Evolutionary conservation across 176 grass and related monocot genomes (phyloP).

Genomic region (Otatea glauca): DNA sequence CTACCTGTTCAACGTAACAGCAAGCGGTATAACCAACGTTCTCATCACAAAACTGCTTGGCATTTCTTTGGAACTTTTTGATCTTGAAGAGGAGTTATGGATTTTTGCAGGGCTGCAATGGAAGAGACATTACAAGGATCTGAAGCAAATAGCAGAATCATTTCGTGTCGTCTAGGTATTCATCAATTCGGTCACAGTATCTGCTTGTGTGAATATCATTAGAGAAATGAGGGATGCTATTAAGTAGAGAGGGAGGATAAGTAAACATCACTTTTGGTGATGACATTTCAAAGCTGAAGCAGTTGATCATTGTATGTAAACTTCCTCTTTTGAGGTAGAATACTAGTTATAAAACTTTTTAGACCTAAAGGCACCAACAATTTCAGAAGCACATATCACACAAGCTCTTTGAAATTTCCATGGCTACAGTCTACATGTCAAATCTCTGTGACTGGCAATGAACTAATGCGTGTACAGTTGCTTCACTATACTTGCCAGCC

Average conservation of each 20-base stretch:
- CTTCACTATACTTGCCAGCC: neutral
- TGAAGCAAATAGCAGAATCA: slow-evolving; percentile 86
- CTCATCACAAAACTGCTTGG: neutral
- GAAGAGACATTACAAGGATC: slow-evolving; percentile 92
- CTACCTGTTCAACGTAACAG: slow-evolving; percentile 91
- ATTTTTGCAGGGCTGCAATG: slow-evolving; percentile 77
- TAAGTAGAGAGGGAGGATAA: slow-evolving; percentile 20
- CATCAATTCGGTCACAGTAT: neutral
- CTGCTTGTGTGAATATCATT: slow-evolving; percentile 9
- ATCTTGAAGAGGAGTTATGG: neutral
- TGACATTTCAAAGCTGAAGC: slow-evolving; percentile 8
- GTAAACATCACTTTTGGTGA: slow-evolving; percentile 24
- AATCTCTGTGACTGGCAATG: neutral
- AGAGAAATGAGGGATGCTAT: slow-evolving; percentile 36
- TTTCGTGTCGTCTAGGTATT: slow-evolving; percentile 71
- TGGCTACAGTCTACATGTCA: slow-evolving; percentile 29
- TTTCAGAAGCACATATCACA: slow-evolving; percentile 6
- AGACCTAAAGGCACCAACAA: neutral
- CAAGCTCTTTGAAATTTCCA: neutral
- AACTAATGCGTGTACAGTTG: slow-evolving; percentile 31
- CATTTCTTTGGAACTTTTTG: neutral
- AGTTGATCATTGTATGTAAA: slow-evolving; percentile 9
- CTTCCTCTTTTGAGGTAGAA: slow-evolving; percentile 2
- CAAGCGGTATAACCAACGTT: slow-evolving; percentile 58
- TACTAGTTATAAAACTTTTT: slow-evolving; percentile 18